Evolutionary conservation across 1,284 basidiomycete species (phyloP).

Genomic region (Coniophora puteana): DNA sequence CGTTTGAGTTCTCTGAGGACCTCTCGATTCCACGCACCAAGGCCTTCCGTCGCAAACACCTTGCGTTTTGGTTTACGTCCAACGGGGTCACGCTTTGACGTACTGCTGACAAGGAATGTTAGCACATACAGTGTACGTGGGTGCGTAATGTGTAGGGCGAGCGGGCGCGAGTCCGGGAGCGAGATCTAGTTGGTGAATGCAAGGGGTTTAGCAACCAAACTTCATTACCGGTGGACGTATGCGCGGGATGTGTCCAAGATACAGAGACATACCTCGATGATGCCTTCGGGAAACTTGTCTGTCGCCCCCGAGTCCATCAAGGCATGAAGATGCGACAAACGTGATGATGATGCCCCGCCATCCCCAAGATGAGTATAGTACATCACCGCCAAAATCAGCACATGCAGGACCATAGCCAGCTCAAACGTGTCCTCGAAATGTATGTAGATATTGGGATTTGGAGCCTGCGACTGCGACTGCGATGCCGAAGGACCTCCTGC

Average conservation of each 20-base stretch:
- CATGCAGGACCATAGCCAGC: conserved; percentile 43
- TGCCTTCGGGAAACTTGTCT: conserved; percentile 43
- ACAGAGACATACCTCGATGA: conserved; percentile 40
- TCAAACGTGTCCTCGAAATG: conserved; percentile 35
- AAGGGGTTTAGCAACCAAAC: conserved; percentile 7
- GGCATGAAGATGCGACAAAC: conserved; percentile 55
- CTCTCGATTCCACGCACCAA: conserved; percentile 49
- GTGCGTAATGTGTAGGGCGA: conserved; percentile 60
- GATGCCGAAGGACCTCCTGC: conserved; percentile 24
- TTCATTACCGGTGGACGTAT: conserved; percentile 5
- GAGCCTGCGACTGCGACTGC: conserved; percentile 24
- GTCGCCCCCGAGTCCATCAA: conserved; percentile 57
- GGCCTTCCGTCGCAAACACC: conserved; percentile 61
- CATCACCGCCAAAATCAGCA: conserved; percentile 54
- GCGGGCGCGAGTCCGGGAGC: conserved; percentile 33
- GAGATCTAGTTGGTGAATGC: conserved; percentile 27
- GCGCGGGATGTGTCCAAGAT: too few species aligned
- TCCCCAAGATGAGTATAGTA: conserved; percentile 56
- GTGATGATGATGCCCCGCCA: conserved; percentile 37
- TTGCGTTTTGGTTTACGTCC: conserved; percentile 69
- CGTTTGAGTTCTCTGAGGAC: conserved; percentile 34
- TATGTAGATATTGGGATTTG: neutral
- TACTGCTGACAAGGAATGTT: conserved; percentile 60
- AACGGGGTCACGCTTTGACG: conserved; percentile 65
- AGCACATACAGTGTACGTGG: conserved; percentile 60